Conservation (phyloP, 176 grass and related monocot genomes). For the Poa annua region DNA sequence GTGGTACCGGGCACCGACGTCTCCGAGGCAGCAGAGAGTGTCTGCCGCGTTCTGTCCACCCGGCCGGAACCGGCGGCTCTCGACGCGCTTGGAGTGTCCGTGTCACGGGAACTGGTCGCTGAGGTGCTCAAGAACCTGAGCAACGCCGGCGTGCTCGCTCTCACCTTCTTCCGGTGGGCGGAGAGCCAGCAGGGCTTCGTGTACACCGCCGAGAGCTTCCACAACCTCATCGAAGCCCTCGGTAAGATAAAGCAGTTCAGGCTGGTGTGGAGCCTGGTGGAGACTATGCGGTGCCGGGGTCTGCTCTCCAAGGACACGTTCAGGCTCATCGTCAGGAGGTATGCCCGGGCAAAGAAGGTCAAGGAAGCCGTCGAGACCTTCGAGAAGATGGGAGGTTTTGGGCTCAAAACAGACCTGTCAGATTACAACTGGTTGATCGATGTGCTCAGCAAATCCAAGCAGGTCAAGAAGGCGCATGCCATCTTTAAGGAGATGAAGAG, state of each 20-base stretch:
- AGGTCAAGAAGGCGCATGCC: slow-evolving; percentile 15
- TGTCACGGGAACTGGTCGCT: slow-evolving; percentile 49
- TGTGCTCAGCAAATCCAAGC: slow-evolving; percentile 20
- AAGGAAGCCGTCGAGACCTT: slow-evolving; percentile 5
- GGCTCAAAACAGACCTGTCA: slow-evolving; percentile 7
- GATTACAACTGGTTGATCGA: slow-evolving; percentile 30
- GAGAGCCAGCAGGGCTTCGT: slow-evolving; percentile 67
- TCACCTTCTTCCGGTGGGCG: slow-evolving; percentile 72
- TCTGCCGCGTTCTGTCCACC: slow-evolving; percentile 51
- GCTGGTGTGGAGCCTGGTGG: slow-evolving; percentile 25
- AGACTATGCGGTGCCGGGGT: slow-evolving; percentile 13
- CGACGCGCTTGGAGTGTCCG: slow-evolving; percentile 42
- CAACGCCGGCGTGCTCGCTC: slow-evolving; percentile 60
- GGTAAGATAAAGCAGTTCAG: slow-evolving; percentile 50
- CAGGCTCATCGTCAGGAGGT: slow-evolving; percentile 61
- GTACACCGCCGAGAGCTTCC: slow-evolving; percentile 58
- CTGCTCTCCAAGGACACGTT: slow-evolving; percentile 57
- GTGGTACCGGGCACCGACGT: neutral
- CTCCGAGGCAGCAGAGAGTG: slow-evolving; percentile 47
- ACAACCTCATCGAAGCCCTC: slow-evolving; percentile 75
- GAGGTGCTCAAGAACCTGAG: slow-evolving; percentile 66
- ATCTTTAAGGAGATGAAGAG: slow-evolving; percentile 61
- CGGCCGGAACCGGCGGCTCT: slow-evolving; percentile 40
- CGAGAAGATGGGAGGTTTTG: neutral
- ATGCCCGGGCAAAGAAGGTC: slow-evolving; percentile 53